Conservation (phyloP, 2,329 filamentous ascomycete genomes). For the Fusarium metavorans region DNA sequence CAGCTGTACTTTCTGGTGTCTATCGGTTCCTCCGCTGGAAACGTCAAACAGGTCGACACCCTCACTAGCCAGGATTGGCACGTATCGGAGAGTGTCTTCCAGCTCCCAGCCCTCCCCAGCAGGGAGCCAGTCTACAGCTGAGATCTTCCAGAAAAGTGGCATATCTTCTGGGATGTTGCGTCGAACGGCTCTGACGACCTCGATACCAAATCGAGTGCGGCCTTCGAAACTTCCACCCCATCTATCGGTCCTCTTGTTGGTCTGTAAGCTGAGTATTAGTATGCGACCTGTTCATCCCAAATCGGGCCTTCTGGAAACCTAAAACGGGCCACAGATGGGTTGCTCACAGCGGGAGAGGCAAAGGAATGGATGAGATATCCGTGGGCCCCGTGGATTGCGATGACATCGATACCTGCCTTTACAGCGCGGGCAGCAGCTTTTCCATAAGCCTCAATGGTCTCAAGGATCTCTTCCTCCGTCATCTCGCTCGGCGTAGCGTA, state of each 20-base stretch:
- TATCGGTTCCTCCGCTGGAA: neutral
- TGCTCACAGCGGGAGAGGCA: neutral
- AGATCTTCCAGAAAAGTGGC: neutral
- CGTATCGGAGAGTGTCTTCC: neutral
- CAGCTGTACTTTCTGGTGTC: neutral
- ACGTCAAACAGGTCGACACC: neutral
- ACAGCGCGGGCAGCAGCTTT: neutral
- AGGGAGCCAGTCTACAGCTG: neutral
- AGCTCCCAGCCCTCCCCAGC: neutral
- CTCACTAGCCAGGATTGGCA: neutral
- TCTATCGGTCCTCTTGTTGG: constrained; percentile 64
- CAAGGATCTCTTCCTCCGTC: neutral
- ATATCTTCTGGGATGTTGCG: neutral
- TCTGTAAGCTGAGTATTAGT: neutral
- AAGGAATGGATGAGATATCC: neutral
- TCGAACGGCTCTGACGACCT: neutral
- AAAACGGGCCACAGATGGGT: rapidly evolving
- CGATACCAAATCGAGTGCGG: constrained; percentile 40
- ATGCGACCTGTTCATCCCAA: neutral
- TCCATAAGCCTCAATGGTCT: neutral
- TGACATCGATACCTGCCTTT: neutral
- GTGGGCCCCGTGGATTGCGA: neutral
- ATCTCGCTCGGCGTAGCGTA: neutral
- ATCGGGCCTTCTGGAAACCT: neutral
- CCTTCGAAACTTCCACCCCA: constrained; percentile 68